Base-by-base conservation (phyloP, 345 rosid genomes). In the Brassica carinata region DNA sequence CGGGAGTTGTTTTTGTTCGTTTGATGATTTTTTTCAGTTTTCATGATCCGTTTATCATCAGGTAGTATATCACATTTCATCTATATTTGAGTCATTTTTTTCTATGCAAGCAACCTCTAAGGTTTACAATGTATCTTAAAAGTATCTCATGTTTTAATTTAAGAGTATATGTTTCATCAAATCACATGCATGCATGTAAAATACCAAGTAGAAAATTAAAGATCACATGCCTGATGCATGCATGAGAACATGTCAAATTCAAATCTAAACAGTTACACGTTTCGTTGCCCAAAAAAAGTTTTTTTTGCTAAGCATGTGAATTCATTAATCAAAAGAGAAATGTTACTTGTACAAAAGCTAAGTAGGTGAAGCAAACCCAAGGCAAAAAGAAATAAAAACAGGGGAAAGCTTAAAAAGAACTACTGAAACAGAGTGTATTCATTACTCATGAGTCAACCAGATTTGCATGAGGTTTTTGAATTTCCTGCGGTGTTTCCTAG, bases 111-210 rank as follows among this genome's bases (percentile, higher is more conserved):
- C 36, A 51, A 53, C 51, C 34, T 64, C 51, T 61, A 33, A 33
- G 19, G 8, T n/a, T 45, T 14, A 8, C 29, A 31, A 34, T 15
- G 65, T 29, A 64, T 34, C 6, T 48, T 53, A 77, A 71, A 53
- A 13, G 62, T 40, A 71, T 19, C 62, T 69, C 8, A 34, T 17
- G 14, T 17, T 77, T 69, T 15, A 65, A 55, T 34, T 53, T 72
- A 40, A 67, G 67, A 55, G 6, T 0, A 65, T 65, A 66, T 61
- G 62, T 57, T 65, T 72, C 73, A 72, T 58, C 61, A 58, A 36
- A 77, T 30, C 70, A 78, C 77, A 78, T 78, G 72, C 77, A 78
- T 72, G 67, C 71, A 72, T 78, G 23, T 34, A 33, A 71, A 57
- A 43, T 4, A 55, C 26, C 51, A 57, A 17, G 13, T 1, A 64